Evolutionary conservation across 305 asterid species (phyloP).

Genomic region (Striga hermonthica): DNA sequence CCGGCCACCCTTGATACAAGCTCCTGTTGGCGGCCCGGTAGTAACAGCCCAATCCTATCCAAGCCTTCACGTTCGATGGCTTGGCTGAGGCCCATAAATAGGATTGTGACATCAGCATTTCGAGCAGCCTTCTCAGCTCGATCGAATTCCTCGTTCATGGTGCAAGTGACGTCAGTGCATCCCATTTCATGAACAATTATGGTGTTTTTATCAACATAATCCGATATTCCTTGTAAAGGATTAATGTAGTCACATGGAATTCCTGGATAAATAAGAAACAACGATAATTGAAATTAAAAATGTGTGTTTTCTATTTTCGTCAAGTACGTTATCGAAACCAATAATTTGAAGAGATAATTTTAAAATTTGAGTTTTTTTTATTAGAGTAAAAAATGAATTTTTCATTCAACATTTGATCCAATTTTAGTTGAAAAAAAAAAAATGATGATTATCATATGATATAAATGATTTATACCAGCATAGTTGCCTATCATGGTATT

Average conservation of each 20-base stretch:
- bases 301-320: no score
- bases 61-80: conserved; percentile 4
- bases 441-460: no score
- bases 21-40: not conserved
- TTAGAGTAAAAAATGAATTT: no score
- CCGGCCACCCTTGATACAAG: not conserved
- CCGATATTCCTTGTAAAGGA: not conserved
- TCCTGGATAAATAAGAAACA: not conserved
- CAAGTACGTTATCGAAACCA: no score
- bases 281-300: not conserved
- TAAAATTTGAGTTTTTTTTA: no score
- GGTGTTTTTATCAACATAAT: not conserved
- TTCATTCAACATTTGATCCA: no score
- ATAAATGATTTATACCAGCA: not conserved
- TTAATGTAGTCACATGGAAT: not conserved
- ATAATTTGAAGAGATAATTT: no score
- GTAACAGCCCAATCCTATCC: not conserved
- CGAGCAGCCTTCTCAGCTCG: not conserved
- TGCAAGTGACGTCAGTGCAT: not conserved
- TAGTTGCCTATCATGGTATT: not conserved
- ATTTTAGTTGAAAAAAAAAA: no score
- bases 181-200: not conserved
- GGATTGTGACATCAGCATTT: not conserved
- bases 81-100: not conserved
- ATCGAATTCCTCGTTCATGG: not conserved